Base-by-base conservation (phyloP, 768 basidiomycete genomes). In the Cystobasidium tubakii region DNA sequence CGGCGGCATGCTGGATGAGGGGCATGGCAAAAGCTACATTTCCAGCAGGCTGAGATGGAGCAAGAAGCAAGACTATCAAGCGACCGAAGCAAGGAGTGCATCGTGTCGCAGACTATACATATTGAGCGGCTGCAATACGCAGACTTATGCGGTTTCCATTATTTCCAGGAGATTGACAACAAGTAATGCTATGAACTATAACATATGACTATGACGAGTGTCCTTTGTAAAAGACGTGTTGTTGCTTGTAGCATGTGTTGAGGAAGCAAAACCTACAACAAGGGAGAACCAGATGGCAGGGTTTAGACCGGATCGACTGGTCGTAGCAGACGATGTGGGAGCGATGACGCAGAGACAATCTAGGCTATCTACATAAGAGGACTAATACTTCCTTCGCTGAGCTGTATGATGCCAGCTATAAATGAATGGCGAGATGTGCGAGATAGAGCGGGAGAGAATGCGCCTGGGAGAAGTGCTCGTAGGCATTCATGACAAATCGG, bases 1-100 rank as follows among this genome's bases (percentile, higher is more conserved):
- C 86, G 86, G 39, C 7, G 50, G 17, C 39, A 39, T 39, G 39
- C 39, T 6, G 39, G 39, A 39, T 39, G 15, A 15, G 7, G 39
- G n/a, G n/a, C n/a, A n/a, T n/a, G n/a, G n/a, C n/a, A n/a, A n/a
- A n/a, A n/a, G n/a, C n/a, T n/a, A n/a, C n/a, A n/a, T n/a, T n/a
- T n/a, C 7, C 33, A 6, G 65, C 65, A 31, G 65, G 65, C 10
- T 63, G 31, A 42, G 21, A n/a, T 55, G 27, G n/a, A n/a, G 53
- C n/a, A n/a, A n/a, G n/a, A n/a, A n/a, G n/a, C n/a, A n/a, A n/a
- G n/a, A n/a, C n/a, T n/a, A n/a, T n/a, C n/a, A n/a, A 54, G 21
- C 21, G 27, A 10, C 53, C 6, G 21, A n/a, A 54, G 34, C 29
- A 39, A 12, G 10, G 2, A n/a, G 15, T 7, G 27, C 17, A 33